Conservation (phyloP, 2,329 filamentous ascomycete genomes). For the Basipetospora chlamydospora region DNA sequence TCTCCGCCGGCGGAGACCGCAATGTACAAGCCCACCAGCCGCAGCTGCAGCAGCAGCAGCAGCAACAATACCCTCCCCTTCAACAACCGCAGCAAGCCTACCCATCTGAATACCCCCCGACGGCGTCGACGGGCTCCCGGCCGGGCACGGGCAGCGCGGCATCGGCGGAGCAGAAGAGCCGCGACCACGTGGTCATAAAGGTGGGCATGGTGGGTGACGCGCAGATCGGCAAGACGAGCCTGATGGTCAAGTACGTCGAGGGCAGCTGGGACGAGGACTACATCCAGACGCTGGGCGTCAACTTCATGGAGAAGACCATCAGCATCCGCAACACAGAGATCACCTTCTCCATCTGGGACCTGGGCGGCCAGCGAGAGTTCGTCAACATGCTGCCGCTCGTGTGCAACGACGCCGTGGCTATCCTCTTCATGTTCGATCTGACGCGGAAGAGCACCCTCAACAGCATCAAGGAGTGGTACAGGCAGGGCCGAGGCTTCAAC, state of each 20-base stretch:
- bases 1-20: constrained; percentile 26
- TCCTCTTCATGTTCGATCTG: constrained; percentile 98
- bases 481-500: constrained; percentile 95
- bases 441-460: constrained; percentile 97
- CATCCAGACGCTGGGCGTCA: constrained; percentile 95
- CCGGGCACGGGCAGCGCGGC: constrained; percentile 14
- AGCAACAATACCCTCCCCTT: too few relatives aligned
- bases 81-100: neutral
- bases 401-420: constrained; percentile 96
- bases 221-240: constrained; percentile 95
- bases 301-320: constrained; percentile 99
- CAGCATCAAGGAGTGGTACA: constrained; percentile 99
- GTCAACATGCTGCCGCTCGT: constrained; percentile 99
- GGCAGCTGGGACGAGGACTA: constrained; percentile 99
- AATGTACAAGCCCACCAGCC: constrained; percentile 22
- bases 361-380: constrained; percentile 95
- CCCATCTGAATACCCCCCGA: neutral
- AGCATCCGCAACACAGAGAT: constrained; percentile 99
- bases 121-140: neutral
- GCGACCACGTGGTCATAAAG: constrained; percentile 86
- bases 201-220: constrained; percentile 99
- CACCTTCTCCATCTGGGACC: constrained; percentile 98
- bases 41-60: constrained; percentile 23
- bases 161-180: constrained; percentile 26
- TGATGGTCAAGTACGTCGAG: constrained; percentile 99